These are phyloP conservation scores for Cephaloascus fragrans DNA, from an alignment of 805 yeast genomes.

Conservation along the genomic window DNA sequence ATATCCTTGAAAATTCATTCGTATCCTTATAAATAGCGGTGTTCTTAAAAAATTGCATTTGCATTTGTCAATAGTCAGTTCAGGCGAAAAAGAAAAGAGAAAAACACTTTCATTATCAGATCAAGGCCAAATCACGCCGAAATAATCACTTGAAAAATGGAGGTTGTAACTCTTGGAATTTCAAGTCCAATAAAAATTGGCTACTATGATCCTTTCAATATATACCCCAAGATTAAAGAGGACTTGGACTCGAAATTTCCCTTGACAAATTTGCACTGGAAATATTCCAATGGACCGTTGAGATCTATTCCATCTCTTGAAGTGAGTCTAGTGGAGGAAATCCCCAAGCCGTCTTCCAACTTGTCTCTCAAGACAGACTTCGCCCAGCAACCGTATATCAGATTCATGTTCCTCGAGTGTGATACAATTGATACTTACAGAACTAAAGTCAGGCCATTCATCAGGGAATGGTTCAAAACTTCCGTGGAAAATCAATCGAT, in stretches of 20 bases:
- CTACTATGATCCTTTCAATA: slow-evolving; percentile 68
- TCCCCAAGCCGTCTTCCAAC: slow-evolving; percentile 21
- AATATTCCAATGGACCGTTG: slow-evolving; percentile 38
- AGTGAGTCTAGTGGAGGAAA: slow-evolving; percentile 47
- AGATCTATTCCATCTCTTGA: slow-evolving; percentile 55
- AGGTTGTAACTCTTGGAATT: too few relatives aligned
- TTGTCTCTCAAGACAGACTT: slow-evolving; percentile 4
- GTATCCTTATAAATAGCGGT: too few relatives aligned
- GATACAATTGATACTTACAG: slow-evolving; percentile 68
- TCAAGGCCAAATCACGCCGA: too few relatives aligned
- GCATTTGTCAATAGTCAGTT: too few relatives aligned
- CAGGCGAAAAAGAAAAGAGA: too few relatives aligned
- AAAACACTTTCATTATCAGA: too few relatives aligned
- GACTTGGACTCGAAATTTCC: slow-evolving; percentile 40
- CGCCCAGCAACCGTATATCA: slow-evolving; percentile 38
- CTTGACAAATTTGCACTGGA: slow-evolving; percentile 66
- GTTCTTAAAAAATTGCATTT: too few relatives aligned
- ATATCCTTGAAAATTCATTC: too few relatives aligned
- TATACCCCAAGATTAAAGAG: slow-evolving; percentile 33
- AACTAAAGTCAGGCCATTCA: slow-evolving; percentile 69
- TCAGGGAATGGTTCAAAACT: slow-evolving; percentile 67
- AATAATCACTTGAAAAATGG: too few relatives aligned
- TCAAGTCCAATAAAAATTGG: slow-evolving; percentile 31
- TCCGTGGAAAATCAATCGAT: slow-evolving; percentile 23
- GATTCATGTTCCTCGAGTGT: slow-evolving; percentile 60